A percentile compares a stretch with the other conserved stretches of the same genome.
Conservation (phyloP, 768 basidiomycete species). For the Lenzites betulinus region DNA sequence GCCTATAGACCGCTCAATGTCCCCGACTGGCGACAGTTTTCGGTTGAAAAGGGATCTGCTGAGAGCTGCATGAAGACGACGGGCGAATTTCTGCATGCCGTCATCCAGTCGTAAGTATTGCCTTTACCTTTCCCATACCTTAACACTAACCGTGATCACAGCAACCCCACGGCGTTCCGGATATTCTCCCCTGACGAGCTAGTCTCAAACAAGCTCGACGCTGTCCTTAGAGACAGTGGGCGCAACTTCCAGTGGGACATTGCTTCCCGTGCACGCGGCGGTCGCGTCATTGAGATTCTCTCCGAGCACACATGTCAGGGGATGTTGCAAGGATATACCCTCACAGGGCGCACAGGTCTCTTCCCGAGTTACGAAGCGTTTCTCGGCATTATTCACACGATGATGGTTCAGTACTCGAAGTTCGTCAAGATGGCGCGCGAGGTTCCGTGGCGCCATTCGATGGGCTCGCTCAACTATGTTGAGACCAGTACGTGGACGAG, state of each 20-base stretch:
- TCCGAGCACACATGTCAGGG: constrained; percentile 89
- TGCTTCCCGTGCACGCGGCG: constrained; percentile 65
- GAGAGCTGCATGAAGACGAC: constrained; percentile 79
- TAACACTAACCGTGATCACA: constrained; percentile 23
- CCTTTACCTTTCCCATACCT: neutral
- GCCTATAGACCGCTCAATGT: constrained; percentile 61
- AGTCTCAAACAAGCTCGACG: constrained; percentile 86
- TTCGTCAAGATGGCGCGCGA: constrained; percentile 79
- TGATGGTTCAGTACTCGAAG: constrained; percentile 90
- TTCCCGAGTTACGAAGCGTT: constrained; percentile 94
- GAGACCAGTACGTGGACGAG: constrained; percentile 88
- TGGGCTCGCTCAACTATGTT: constrained; percentile 80
- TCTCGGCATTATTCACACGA: constrained; percentile 85
- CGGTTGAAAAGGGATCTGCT: constrained; percentile 54
- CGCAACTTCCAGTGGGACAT: constrained; percentile 89
- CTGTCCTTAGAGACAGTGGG: constrained; percentile 63
- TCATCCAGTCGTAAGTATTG: constrained; percentile 52
- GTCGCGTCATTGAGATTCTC: constrained; percentile 86
- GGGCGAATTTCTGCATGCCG: constrained; percentile 57
- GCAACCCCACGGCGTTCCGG: constrained; percentile 78
- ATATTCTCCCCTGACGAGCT: constrained; percentile 93
- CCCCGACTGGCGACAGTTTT: constrained; percentile 64
- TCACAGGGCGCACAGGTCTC: constrained; percentile 82
- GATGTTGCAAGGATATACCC: constrained; percentile 90
- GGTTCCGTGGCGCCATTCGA: constrained; percentile 70